Percentiles rank a stretch among this genome's conserved stretches.
phyloP scores from a whole-genome alignment of 345 rosid genomes.

The Salix caprea region DNA sequence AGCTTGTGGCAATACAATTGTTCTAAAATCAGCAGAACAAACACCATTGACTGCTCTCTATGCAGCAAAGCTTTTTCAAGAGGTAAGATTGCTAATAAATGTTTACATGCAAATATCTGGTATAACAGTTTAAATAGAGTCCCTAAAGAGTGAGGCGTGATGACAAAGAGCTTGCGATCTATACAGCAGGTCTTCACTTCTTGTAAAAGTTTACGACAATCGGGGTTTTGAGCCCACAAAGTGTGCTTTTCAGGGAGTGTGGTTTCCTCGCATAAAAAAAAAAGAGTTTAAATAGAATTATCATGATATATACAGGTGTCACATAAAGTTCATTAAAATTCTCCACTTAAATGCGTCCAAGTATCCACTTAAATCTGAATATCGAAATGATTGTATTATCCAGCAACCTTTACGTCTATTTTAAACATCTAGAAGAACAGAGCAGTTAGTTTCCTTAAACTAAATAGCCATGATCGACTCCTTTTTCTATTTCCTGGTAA shows the following conservation, averaged over 20 bases:
- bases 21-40: conserved; percentile 29
- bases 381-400: background rate
- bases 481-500: background rate
- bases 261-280: no score
- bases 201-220: no score
- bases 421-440: background rate
- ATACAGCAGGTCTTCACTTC: no score
- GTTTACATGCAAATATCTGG: background rate
- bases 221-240: no score
- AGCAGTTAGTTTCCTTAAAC: background rate
- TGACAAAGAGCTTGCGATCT: no score
- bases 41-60: conserved; percentile 29
- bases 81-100: conserved; percentile 8
- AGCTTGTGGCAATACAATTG: conserved; percentile 27
- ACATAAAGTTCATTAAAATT: background rate
- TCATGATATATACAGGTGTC: background rate
- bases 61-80: conserved; percentile 19
- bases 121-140: background rate
- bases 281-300: background rate
- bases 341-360: background rate
- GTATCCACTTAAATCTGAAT: no score
- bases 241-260: no score
- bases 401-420: background rate
- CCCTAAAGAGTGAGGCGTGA: no score
- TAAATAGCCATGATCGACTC: background rate